Evolutionary conservation across 345 rosid genomes (phyloP), one percentile per base, ranked within the genome.

Genomic region (Leavenworthia alabamica): DNA sequence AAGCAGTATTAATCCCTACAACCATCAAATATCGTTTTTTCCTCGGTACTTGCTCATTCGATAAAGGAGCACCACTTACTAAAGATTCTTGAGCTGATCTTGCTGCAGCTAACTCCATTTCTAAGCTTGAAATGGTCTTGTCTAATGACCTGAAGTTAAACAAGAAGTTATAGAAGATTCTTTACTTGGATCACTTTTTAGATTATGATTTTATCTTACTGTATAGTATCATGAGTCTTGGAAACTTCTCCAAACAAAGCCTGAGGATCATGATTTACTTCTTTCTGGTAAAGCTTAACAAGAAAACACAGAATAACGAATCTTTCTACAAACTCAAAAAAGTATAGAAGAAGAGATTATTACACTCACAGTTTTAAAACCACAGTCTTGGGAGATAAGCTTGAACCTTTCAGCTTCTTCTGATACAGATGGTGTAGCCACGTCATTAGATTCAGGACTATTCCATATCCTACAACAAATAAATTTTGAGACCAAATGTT

Each of bases 81-180:
- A 88, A 62, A 48, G 96, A 82, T 57, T 83, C 98, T 8, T 92
- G 98, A 3, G 82, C 82, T 42, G 93, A 83, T 73, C 83, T 85
- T 60, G 98, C 95, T 39, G 95, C 98, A 3, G 95, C 98, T 67
- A 89, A 72, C 81, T 89, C 98, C 98, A 85, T 86, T 81, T 92
- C 98, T 58, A 92, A 77, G 74, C 70, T 92, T 19, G 98, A 92
- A 70, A 92, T 85, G 23, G 98, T 86, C 78, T 92, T 92, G 74
- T 89, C 96, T 74, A 92, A 72, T 45, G 86, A 80, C 75, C 98
- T 92, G 56, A 42, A 70, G 67, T 65, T 1, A 35, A 72, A 62
- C 35, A 74, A 15, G 26, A 55, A 71, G 6, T 15, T 45, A 20
- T 20, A 2, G 2, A 13, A 58, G 35, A 20, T 31, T 52, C 1